Conservation (phyloP, 2,329 filamentous ascomycete genomes). For the Epichloe elymi region DNA sequence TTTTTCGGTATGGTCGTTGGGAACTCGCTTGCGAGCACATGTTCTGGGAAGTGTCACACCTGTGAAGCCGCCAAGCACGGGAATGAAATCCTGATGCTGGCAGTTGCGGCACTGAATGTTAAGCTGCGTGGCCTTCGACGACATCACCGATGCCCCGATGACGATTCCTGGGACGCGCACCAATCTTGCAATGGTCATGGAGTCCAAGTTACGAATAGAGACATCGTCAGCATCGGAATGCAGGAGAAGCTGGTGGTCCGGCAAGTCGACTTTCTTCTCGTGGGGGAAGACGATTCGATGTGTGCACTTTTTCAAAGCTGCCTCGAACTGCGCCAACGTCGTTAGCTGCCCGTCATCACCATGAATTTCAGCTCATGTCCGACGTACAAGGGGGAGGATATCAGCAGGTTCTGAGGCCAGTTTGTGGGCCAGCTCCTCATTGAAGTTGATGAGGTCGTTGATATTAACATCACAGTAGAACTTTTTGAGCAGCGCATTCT, state of each 20-base stretch:
- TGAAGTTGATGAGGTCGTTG: slow-evolving; percentile 87
- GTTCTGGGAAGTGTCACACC: slow-evolving; percentile 72
- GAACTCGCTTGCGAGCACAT: slow-evolving; percentile 52
- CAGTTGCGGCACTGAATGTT: slow-evolving; percentile 84
- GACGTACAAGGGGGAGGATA: slow-evolving; percentile 65
- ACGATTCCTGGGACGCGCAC: slow-evolving; percentile 95
- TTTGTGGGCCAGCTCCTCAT: slow-evolving; percentile 85
- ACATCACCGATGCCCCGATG: slow-evolving; percentile 92
- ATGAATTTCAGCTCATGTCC: neutral
- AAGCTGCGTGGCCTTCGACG: slow-evolving; percentile 82
- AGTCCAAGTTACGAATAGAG: slow-evolving; percentile 87
- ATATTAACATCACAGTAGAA: slow-evolving; percentile 96
- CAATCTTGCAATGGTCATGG: slow-evolving; percentile 83
- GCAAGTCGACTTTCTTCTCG: slow-evolving; percentile 52
- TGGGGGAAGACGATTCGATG: slow-evolving; percentile 79
- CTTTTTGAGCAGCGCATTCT: slow-evolving; percentile 87
- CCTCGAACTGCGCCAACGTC: slow-evolving; percentile 57
- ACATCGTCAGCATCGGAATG: slow-evolving; percentile 85
- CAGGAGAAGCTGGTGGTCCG: slow-evolving; percentile 86
- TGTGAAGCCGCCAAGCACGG: slow-evolving; percentile 73
- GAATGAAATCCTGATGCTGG: slow-evolving; percentile 54
- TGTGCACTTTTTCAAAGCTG: slow-evolving; percentile 79
- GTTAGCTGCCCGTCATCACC: neutral
- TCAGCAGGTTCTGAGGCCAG: slow-evolving; percentile 83
- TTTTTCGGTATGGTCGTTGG: slow-evolving; percentile 55